Base-by-base conservation (phyloP, 2,329 filamentous ascomycete species). In the Neofusicoccum ribis region DNA sequence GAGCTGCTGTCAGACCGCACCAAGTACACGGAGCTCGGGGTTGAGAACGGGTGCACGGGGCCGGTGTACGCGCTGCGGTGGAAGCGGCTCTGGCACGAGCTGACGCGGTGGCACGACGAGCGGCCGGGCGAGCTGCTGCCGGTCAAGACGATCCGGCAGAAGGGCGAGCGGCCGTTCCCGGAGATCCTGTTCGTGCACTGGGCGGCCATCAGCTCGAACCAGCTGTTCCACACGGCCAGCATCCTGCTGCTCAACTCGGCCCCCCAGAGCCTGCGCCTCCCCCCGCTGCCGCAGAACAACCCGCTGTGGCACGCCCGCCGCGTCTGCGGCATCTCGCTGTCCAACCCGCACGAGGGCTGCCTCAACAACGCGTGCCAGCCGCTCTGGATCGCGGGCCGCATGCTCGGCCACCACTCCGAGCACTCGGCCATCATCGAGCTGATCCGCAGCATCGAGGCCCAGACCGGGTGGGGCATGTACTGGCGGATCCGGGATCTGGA, bases 351-450 rank as follows among this genome's bases (percentile, higher is more conserved):
- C 65, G 78, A 82, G 11, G 85, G 84, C 2, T 85, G 82, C 67
- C 69, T 86, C 39, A 87, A 84, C 67, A 87, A 87, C 69, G 83
- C 84, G 3, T 84, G 86, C 4, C 85, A 87, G 67, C 85, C 85
- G 0, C 74, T 87, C 0, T 86, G 83, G 81, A 78, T 87, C 12
- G 85, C 85, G 0, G 85, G 84, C 0, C 78, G 80, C 41, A 72
- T 86, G 0, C 77, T 87, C 47, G 86, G 81, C 63, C 85, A 87
- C 72, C 76, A 74, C 1, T 77, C 78, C 0, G 78, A 81, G 65
- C 78, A 80, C 66, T 69, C 69, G 0, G 67, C 76, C 14, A 75
- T 80, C 1, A 71, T 77, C 27, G 77, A 79, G 63, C 74, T 83
- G 3, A 83, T 86, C 47, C 78, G 78, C 15, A 79, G 77, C 47